phyloP scores from a whole-genome alignment of 139 green algal species.

The Micromonas pusilla region DNA sequence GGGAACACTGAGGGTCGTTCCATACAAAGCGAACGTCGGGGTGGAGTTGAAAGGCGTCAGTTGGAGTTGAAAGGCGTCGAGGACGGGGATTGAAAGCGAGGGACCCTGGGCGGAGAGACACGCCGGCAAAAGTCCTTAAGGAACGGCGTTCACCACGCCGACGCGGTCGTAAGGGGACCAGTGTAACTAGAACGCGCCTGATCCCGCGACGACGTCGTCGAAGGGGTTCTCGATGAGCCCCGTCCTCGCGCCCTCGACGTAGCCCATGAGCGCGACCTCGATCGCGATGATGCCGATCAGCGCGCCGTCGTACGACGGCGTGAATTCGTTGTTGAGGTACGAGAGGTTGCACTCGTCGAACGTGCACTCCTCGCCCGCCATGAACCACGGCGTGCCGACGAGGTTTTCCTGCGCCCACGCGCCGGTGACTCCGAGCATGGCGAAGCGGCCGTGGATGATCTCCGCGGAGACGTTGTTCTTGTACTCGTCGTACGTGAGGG shows the following conservation, averaged over 20 bases:
- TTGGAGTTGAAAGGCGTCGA: no score
- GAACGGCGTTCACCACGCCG: no score
- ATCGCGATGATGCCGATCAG: conserved; percentile 57
- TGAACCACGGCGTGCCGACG: not conserved
- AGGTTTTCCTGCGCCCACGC: conserved; percentile 22
- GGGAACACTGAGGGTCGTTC: conserved; percentile 50
- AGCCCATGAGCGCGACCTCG: conserved; percentile 74
- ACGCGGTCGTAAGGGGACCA: no score
- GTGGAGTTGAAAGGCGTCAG: no score
- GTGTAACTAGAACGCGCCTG: not conserved
- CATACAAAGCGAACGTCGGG: no score
- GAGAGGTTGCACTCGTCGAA: not conserved
- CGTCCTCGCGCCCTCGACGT: conserved; percentile 1
- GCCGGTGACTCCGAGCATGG: conserved; percentile 15
- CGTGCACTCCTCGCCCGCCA: conserved; percentile 14
- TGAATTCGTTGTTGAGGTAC: not conserved
- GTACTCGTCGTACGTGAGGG: not conserved
- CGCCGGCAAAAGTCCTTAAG: no score
- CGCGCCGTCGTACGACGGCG: not conserved
- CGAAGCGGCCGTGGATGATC: conserved; percentile 15
- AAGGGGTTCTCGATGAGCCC: conserved; percentile 14
- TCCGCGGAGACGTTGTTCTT: conserved; percentile 1
- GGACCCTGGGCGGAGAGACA: no score
- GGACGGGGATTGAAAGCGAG: no score
- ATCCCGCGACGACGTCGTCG: not conserved